A percentile compares a stretch with the other conserved stretches of the same genome.
Conservation (phyloP, 129 eudicot species). For the Chrysanthemum makinoi region DNA sequence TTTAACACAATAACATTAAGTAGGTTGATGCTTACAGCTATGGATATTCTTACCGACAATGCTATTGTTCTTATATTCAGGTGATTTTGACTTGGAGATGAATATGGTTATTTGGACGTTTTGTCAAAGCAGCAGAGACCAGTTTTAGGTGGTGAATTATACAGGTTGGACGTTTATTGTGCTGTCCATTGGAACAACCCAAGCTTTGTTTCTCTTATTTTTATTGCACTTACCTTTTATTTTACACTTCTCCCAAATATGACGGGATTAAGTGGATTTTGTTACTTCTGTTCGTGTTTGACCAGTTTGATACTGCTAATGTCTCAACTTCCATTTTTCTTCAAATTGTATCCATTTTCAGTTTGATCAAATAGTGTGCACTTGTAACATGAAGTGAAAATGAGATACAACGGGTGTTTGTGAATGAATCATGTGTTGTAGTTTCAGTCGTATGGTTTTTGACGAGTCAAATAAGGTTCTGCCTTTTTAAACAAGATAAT, state of each 20-base stretch:
- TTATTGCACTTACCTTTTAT: slow-evolving; percentile 4
- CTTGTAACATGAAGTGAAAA: background rate
- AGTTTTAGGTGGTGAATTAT: slow-evolving; percentile 39
- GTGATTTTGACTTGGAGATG: slow-evolving; percentile 26
- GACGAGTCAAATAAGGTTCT: background rate
- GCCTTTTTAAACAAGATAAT: background rate
- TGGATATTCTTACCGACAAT: background rate
- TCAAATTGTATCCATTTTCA: slow-evolving; percentile 9
- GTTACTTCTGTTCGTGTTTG: slow-evolving; percentile 24
- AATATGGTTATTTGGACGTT: slow-evolving; percentile 27
- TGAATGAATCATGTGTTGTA: slow-evolving; percentile 3
- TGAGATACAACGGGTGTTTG: slow-evolving; percentile 1
- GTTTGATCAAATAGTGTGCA: background rate
- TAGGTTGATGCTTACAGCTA: background rate
- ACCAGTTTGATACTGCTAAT: slow-evolving; percentile 34
- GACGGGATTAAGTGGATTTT: slow-evolving; percentile 32
- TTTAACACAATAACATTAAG: background rate
- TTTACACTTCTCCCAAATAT: slow-evolving; percentile 25
- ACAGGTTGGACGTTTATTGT: slow-evolving; percentile 30
- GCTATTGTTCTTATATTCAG: slow-evolving; percentile 20
- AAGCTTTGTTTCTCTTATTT: slow-evolving; percentile 1
- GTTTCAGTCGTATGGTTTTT: background rate
- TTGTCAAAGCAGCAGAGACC: slow-evolving; percentile 16
- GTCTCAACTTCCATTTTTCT: slow-evolving; percentile 22
- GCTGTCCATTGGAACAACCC: slow-evolving; percentile 27